Evolutionary conservation across 2,329 filamentous ascomycete genomes (phyloP).

Genomic region (Elsinoe fawcettii): DNA sequence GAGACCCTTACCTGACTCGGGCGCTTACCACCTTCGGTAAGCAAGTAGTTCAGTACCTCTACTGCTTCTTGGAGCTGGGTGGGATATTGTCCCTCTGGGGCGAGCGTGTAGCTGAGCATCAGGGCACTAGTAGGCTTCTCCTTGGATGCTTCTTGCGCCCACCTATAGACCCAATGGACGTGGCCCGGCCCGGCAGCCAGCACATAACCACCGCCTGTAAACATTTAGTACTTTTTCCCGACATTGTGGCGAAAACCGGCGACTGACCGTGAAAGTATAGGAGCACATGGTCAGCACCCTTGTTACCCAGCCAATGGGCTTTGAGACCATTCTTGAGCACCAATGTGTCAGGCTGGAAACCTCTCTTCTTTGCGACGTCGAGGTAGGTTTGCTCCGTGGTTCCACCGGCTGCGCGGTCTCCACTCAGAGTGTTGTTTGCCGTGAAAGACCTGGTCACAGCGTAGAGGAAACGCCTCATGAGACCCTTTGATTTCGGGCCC

Average conservation of each 20-base stretch:
- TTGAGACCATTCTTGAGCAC: slow-evolving; percentile 35
- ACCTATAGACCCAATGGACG: slow-evolving; percentile 41
- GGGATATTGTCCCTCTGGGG: slow-evolving; percentile 42
- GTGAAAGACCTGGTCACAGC: slow-evolving; percentile 2
- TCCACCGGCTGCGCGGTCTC: slow-evolving; percentile 19
- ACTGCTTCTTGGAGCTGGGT: slow-evolving; percentile 42
- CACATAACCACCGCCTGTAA: slow-evolving; percentile 49
- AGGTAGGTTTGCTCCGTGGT: slow-evolving; percentile 31
- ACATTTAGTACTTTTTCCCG: background rate
- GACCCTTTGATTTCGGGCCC: slow-evolving; percentile 7
- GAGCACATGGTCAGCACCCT: slow-evolving; percentile 34
- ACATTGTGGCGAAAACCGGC: slow-evolving; percentile 16
- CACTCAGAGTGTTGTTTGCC: slow-evolving; percentile 24
- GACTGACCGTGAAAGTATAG: slow-evolving; percentile 40
- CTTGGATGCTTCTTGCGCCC: slow-evolving; percentile 35
- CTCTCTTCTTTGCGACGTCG: slow-evolving; percentile 29
- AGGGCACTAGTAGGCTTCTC: slow-evolving; percentile 40
- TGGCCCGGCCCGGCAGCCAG: slow-evolving; percentile 42
- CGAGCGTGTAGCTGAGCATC: slow-evolving; percentile 52
- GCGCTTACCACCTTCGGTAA: slow-evolving; percentile 31
- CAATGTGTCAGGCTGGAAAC: slow-evolving; percentile 33
- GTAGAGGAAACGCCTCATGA: slow-evolving; percentile 9
- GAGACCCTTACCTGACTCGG: slow-evolving; percentile 27
- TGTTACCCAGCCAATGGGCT: slow-evolving; percentile 41
- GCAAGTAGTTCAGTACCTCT: slow-evolving; percentile 37